These are phyloP conservation scores for Cymbopogon citratus DNA, from an alignment of 176 grass and related monocot genomes.

Conservation along the genomic window DNA sequence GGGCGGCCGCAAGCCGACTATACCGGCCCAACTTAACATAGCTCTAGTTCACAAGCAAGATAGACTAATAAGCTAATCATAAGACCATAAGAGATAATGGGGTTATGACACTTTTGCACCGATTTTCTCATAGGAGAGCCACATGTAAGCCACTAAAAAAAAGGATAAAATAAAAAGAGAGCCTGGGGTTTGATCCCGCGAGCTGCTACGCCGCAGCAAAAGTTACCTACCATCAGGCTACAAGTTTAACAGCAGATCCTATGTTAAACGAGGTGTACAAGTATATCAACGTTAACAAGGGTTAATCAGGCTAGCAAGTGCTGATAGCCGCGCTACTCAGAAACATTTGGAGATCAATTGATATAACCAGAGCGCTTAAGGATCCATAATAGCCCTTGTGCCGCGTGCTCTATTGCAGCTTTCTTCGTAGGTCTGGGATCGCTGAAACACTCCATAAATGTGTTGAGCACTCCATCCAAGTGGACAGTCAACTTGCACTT, in stretches of 20 bases:
- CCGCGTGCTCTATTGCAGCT: not conserved
- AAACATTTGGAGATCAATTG: not conserved
- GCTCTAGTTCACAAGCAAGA: too few relatives aligned
- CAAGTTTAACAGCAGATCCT: not conserved
- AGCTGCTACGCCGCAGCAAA: not conserved
- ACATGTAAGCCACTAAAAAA: not conserved
- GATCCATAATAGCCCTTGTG: not conserved
- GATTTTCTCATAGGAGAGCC: too few relatives aligned
- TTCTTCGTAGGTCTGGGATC: not conserved
- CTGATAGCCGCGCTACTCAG: not conserved
- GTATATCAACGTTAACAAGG: not conserved
- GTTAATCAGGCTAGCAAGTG: not conserved
- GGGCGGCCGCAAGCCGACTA: too few relatives aligned
- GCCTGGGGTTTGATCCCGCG: not conserved
- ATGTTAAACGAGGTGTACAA: not conserved
- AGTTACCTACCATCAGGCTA: not conserved
- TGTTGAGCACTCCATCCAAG: not conserved
- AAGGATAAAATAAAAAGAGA: not conserved
- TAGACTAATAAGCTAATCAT: too few relatives aligned
- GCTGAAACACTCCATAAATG: not conserved
- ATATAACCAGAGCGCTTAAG: not conserved
- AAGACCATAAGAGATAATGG: too few relatives aligned
- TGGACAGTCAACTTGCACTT: conserved; percentile 51
- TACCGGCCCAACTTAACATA: too few relatives aligned
- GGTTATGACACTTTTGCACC: too few relatives aligned